phyloP scores from a whole-genome alignment of 2,329 filamentous ascomycete species.

The Arthroderma uncinatum region DNA sequence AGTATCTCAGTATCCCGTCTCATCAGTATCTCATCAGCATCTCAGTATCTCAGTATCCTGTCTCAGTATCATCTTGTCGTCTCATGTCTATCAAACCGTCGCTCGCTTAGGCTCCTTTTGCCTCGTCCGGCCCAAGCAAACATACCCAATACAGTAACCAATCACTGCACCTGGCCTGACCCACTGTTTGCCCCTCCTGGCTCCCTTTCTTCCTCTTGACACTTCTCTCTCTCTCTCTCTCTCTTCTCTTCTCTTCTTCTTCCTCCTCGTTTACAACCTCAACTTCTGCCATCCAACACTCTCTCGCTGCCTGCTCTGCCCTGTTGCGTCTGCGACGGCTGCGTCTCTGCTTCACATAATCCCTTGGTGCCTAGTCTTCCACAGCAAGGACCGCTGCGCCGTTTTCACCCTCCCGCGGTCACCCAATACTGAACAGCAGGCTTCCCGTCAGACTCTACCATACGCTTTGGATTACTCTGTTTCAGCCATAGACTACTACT shows the following conservation, averaged over 20 bases:
- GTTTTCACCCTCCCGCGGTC: background rate
- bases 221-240: constrained; percentile 18
- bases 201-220: constrained; percentile 11
- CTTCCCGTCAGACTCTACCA: background rate
- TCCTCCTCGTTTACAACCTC: constrained; percentile 21
- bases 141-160: constrained; percentile 4
- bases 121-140: constrained; percentile 30
- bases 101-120: background rate
- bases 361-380: background rate
- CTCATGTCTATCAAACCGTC: no score
- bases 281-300: constrained; percentile 7
- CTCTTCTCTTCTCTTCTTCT: constrained; percentile 21
- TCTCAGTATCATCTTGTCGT: background rate
- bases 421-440: background rate
- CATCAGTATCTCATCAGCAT: no score
- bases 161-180: background rate
- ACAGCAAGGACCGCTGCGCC: background rate
- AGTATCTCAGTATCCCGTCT: no score
- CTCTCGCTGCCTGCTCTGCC: background rate
- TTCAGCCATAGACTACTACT: background rate
- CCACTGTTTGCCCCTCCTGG: constrained; percentile 10
- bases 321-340: no score
- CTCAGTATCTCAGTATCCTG: no score
- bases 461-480: background rate
- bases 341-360: background rate